Evolutionary conservation across 768 basidiomycete species (phyloP), one percentile per base, ranked within the genome.

Genomic region (Lyophyllum semitale): DNA sequence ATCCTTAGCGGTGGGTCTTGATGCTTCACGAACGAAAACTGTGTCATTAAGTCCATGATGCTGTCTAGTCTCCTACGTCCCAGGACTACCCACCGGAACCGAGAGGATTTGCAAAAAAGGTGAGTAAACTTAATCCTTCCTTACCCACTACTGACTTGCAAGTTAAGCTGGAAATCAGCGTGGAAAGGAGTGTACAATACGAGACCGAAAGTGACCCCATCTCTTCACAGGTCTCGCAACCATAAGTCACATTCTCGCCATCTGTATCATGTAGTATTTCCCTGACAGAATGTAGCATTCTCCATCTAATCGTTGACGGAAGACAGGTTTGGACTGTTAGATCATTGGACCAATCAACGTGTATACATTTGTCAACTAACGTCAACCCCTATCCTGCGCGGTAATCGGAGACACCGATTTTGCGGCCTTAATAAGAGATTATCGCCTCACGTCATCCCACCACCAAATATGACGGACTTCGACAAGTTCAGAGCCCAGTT

Each of bases 121-220:
- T 58, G 4, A 15, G 48, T 18, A 42, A 2, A 22, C 4, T 23
- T 33, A 26, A 13, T 20, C 11, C 17, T 26, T 18, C 22, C 25
- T 11, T 1, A 8, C 3, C 20, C 18, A 3, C 22, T 8, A 9
- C 38, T 22, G 30, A 48, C 38, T 22, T 43, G 5, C 33, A 22
- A 13, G 26, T 32, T 51, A 1, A 60, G 42, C 26, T 60, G n/a
- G 59, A 53, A 41, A 55, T 60, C 45, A 58, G 38, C 17, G 56
- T 59, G 23, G 50, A 60, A 29, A 48, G 55, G 18, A 60, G 59
- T 8, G 55, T 60, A n/a, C 49, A 60, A 20, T 60, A 50, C 18
- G 32, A 57, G n/a, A 42, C 30, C 8, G 50, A 51, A 44, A 44
- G n/a, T n/a, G 38, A 2, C 4, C 38, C 38, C 2, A 11, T 40